Base-by-base conservation (phyloP, 225 moss, liverwort and hornwort species). In the Thuidium tamariscinum region DNA sequence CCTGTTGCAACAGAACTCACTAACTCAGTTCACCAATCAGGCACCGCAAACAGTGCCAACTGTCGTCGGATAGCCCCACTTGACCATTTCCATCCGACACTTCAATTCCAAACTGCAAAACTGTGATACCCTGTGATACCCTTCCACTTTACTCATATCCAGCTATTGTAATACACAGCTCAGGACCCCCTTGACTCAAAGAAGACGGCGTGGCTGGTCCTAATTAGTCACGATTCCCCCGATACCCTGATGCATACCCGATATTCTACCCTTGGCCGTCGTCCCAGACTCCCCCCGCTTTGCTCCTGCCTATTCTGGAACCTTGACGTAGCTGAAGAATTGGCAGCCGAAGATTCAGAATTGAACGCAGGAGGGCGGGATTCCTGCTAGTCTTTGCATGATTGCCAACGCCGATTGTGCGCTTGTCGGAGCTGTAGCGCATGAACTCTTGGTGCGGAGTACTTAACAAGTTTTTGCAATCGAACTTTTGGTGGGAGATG, bases 311-410 rank as follows among this genome's bases (percentile, higher is more conserved):
- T 11, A 55, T 37, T 55, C 37, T 56, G 48, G 77, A 85, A 69
- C 72, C 23, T 36, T 30, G 75, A 44, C 42, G 63, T 63, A 56
- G 39, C 60, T 21, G 51, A 30, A 7, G 57, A 65, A 57, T 82
- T 55, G 62, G 46, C 79, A 71, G 26, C 77, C n/a, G 71, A 69
- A 85, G 84, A 88, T 82, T 77, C 77, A 34, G 90, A 85, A 82
- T 49, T 82, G 70, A 69, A 69, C 66, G 55, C 21, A 36, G 74
- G 56, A 73, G 82, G 34, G 77, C 78, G 85, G 85, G 88, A 90
- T 88, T 79, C 60, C 71, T 72, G 76, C 39, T 25, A 22, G 44
- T 8, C 29, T 32, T 46, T 65, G 82, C 52, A 69, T 59, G 60
- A 88, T 85, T 88, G 88, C 79, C 32, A 79, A 66, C 54, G 54